phyloP scores from a whole-genome alignment of 2,329 filamentous ascomycete genomes.

The Colletotrichum plurivorum region DNA sequence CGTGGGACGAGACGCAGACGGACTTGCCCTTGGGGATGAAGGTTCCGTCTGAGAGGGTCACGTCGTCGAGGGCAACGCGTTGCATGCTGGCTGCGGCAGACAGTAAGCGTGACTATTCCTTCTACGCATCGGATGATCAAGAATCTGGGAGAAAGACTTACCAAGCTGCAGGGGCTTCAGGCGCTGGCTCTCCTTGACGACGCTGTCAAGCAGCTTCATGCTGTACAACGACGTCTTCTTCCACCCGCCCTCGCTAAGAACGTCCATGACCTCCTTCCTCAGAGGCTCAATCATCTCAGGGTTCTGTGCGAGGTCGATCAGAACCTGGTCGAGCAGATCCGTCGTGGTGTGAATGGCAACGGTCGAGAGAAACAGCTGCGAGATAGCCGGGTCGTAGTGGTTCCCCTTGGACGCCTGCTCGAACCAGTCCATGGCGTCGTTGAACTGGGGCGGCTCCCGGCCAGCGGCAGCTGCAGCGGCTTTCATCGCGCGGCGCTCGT shows the following conservation, averaged over 20 bases:
- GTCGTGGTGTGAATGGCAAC: slow-evolving; percentile 60
- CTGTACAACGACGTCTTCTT: slow-evolving; percentile 54
- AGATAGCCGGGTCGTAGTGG: slow-evolving; percentile 75
- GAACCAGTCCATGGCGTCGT: slow-evolving; percentile 61
- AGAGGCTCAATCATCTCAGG: slow-evolving; percentile 57
- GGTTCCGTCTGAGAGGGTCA: slow-evolving; percentile 34
- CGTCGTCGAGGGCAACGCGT: not conserved
- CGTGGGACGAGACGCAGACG: slow-evolving; percentile 13
- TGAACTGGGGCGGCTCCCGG: slow-evolving; percentile 33
- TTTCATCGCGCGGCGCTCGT: slow-evolving; percentile 45
- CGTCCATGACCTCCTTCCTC: slow-evolving; percentile 56
- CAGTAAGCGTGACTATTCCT: not conserved
- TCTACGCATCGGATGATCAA: no score
- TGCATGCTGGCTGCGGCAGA: slow-evolving; percentile 28
- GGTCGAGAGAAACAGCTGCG: slow-evolving; percentile 85
- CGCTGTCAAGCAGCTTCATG: slow-evolving; percentile 57
- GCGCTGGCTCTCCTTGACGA: slow-evolving; percentile 56
- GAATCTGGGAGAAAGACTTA: not conserved
- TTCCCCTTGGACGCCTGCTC: slow-evolving; percentile 58
- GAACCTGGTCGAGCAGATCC: slow-evolving; percentile 50
- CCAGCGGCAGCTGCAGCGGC: slow-evolving; percentile 44
- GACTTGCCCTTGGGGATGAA: slow-evolving; percentile 29
- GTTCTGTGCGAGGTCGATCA: slow-evolving; percentile 56
- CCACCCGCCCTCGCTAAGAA: slow-evolving; percentile 53
- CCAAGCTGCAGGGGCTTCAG: slow-evolving; percentile 30